Evolutionary conservation across 495 filamentous ascomycete genomes (phyloP), one percentile per base, ranked within the genome.

Genomic region (Elasticomyces elasticus): DNA sequence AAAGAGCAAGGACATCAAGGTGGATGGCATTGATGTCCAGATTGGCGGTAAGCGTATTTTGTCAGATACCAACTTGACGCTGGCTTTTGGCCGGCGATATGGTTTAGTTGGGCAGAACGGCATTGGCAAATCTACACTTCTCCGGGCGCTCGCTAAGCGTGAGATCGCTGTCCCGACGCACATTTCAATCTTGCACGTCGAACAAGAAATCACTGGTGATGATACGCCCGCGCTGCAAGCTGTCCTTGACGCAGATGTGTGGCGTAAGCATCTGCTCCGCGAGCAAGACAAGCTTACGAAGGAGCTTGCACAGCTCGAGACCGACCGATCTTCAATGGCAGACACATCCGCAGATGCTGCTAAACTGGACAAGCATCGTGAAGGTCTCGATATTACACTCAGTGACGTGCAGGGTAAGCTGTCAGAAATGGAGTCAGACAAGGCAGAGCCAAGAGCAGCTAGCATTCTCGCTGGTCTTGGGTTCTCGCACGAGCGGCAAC

Each of bases 1-100:
- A 52, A 97, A 97, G 83, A 95, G 90, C 68, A 99, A 99, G 76
- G 92, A 99, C 68, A 94, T 99, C 74, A 99, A 97, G 74, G 74
- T 99, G 56, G 92, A 99, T 63, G 85, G 87, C 56, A 84, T 95
- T 64, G 92, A 99, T 73, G 84, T 97, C 44, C 81, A 89, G 38
- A 95, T 99, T 61, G 81, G 87, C 50, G 94, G 90, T 17, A 76
- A 79, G 59, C 81, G 92, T 49, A 99, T 99, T 59, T 66, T 99
- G 60, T 86, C 80, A 40, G 94, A 97, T 67, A 94, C 89, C 19
- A 84, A 77, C 19, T 69, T 99, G 44, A 96, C 89, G 1, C 76
- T 99, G 58, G 86, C 92, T 1, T 96, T 92, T 69, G 89, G 94
- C 31, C 83, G 89, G 62, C 83, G 92, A 51, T 99, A 97, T 71